Base-by-base conservation (phyloP, 2,329 filamentous ascomycete genomes). In the Pseudogymnoascus sp. region DNA sequence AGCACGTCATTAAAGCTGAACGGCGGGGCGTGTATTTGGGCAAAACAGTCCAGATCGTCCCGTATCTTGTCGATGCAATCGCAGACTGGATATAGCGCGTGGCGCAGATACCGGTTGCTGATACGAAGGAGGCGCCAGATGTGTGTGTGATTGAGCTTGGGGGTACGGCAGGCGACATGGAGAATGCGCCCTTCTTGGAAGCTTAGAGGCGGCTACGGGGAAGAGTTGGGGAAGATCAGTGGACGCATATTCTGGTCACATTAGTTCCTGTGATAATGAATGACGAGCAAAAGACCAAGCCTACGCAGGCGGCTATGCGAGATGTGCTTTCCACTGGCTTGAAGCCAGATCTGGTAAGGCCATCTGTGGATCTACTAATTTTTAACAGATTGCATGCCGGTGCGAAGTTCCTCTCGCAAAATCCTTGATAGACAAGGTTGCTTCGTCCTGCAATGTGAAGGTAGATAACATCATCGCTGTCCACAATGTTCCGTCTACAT, bases 61-160 rank as follows among this genome's bases (percentile, higher is more conserved):
- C 93, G 1, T 93, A 97, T 74, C 81, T 97, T 67, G 96, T 91
- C 61, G 86, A 95, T 70, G 90, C 87, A n/a, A 96, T 97, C 69
- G 89, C 96, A 74, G 89, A 95, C 63, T 96, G 91, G 89, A 91
- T 97, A 65, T 85, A 91, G 75, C 82, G 89, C 25, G 93, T 97
- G 12, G 87, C 93, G 32, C 85, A 81, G 70, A 86, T 94, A 41
- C 89, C 92, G 0, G 91, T 96, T 2, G 93, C 97, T 70, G 89
- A 93, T 67, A 90, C 90, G 1, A 83, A 84, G 16, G 83, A 88
- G 70, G 83, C 87, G 74, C 93, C 94, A 0, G 93, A 97, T 76
- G 89, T 97, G 63, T 97, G 93, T 74, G 93, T 97, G 63, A 88
- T 90, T 73, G 86, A 85, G 79, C 74, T 85, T 47, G 74, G 74